Evolutionary conservation across 495 filamentous ascomycete species (phyloP), one percentile per base, ranked within the genome.

Genomic region (Amorphotheca resinae): DNA sequence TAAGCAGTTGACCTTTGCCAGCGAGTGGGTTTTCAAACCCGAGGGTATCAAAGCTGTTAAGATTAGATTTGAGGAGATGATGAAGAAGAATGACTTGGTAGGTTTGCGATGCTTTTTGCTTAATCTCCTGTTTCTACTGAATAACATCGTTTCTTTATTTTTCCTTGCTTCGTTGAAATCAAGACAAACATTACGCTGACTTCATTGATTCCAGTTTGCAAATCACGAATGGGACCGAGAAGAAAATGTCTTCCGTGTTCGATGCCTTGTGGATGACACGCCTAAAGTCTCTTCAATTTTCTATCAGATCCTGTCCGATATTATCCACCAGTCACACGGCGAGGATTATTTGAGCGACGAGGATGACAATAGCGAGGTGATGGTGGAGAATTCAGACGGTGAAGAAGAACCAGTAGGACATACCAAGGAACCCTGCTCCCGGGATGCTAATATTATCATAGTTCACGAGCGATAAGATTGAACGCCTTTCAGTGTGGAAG

Each of bases 1-100:
- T 7, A 40, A 40, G 22, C 25, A 8, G 59, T 59, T 67, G 12
- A 48, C 57, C 18, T 41, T 66, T 12, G 42, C 41, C 15, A 52
- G 53, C 0, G 46, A 64, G 35, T 68, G 60, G 60, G 23, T 48
- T 0, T 58, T 62, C 33, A 50, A 22, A 16, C 50, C 54, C 2
- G 54, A 52, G 0, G 61, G 56, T 9, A 36, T 68, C 7, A 35
- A 47, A 22, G 9, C 28, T 4, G 28, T 47, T 11, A 43, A 46
- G 26, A 22, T 25, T 5, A 21, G 11, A 17, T 28, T 36, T 17
- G n/a, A 25, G 23, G 31, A 30, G 3, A 22, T 17, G 1, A 32
- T 48, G 38, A 7, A 28, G 7, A 16, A 21, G 12, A 16, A 34
- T 1, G 31, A 40, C 15, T 26, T 52, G 26, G 63, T 64, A 52